A percentile compares a stretch with the other conserved stretches of the same genome.
These are phyloP conservation scores for Metahyphopichia silvanorum DNA, from an alignment of 805 yeast species.

Conservation along the genomic window DNA sequence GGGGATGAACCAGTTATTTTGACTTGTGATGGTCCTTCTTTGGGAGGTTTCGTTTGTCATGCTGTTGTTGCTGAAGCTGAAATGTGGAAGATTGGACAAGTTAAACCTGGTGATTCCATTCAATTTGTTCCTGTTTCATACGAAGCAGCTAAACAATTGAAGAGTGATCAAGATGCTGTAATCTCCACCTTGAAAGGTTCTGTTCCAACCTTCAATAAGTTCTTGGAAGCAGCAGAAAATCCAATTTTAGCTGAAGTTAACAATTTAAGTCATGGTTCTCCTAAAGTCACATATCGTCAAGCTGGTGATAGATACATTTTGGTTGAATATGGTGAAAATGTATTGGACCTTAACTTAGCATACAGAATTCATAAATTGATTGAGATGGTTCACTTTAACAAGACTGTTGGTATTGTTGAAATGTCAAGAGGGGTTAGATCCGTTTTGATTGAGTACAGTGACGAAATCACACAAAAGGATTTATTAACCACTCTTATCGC, in stretches of 20 bases:
- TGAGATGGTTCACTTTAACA: slow-evolving; percentile 60
- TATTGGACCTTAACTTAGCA: slow-evolving; percentile 77
- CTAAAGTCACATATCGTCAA: slow-evolving; percentile 83
- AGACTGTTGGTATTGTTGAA: slow-evolving; percentile 81
- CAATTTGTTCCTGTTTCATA: slow-evolving; percentile 76
- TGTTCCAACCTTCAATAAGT: slow-evolving; percentile 26
- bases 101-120: slow-evolving; percentile 87
- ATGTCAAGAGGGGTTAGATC: slow-evolving; percentile 98
- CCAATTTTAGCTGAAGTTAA: slow-evolving; percentile 61
- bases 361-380: slow-evolving; percentile 84
- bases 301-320: slow-evolving; percentile 95
- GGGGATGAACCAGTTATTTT: slow-evolving; percentile 98
- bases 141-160: slow-evolving; percentile 64
- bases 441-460: slow-evolving; percentile 82
- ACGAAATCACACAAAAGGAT: slow-evolving; percentile 57
- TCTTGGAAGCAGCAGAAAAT: slow-evolving; percentile 44
- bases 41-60: slow-evolving; percentile 96
- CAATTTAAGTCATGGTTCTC: slow-evolving; percentile 49
- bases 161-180: slow-evolving; percentile 54
- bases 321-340: slow-evolving; percentile 89
- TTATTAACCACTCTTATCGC: slow-evolving; percentile 65
- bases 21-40: slow-evolving; percentile 96
- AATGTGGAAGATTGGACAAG: slow-evolving; percentile 98
- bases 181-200: slow-evolving; percentile 46
- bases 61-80: slow-evolving; percentile 95